Conservation (phyloP, 352 stramenopile genomes). For the Plasmopara halstedii region DNA sequence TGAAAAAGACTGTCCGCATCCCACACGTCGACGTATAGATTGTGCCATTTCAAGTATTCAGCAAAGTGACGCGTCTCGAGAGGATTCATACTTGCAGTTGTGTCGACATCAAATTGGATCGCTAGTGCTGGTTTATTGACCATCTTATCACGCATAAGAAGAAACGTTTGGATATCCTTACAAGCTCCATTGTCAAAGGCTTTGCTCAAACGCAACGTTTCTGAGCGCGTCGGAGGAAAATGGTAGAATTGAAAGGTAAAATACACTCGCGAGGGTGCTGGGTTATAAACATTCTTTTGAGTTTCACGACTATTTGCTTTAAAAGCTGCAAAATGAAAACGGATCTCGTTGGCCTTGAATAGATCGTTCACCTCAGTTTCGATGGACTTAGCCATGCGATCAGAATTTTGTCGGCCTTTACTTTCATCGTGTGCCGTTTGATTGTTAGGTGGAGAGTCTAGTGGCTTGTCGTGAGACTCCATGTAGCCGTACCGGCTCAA, state of each 20-base stretch:
- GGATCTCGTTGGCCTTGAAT: constrained; percentile 80
- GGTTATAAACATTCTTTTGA: constrained; percentile 1
- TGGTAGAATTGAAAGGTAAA: constrained; percentile 93
- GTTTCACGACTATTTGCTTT: constrained; percentile 17
- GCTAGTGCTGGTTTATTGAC: constrained; percentile 58
- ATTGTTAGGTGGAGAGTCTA: constrained; percentile 13
- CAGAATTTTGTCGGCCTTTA: constrained; percentile 1
- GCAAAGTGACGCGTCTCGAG: constrained; percentile 75
- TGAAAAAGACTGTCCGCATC: constrained; percentile 88
- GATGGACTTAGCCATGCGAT: constrained; percentile 30
- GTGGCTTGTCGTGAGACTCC: constrained; percentile 34
- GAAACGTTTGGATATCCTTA: constrained; percentile 30
- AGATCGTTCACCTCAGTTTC: constrained; percentile 69
- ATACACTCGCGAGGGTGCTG: constrained; percentile 47
- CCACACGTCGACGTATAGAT: constrained; percentile 90
- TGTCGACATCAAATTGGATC: constrained; percentile 76
- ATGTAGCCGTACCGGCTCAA: constrained; percentile 81
- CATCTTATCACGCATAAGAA: constrained; percentile 58
- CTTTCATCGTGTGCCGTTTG: constrained; percentile 10
- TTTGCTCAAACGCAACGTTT: constrained; percentile 61
- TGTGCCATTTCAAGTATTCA: constrained; percentile 80
- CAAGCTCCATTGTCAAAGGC: constrained; percentile 30
- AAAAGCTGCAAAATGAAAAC: constrained; percentile 88
- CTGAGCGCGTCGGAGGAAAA: constrained; percentile 81
- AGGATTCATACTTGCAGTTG: constrained; percentile 39